Evolutionary conservation across 257 asterid genomes (phyloP).

Genomic region (Przewalskia tangutica): DNA sequence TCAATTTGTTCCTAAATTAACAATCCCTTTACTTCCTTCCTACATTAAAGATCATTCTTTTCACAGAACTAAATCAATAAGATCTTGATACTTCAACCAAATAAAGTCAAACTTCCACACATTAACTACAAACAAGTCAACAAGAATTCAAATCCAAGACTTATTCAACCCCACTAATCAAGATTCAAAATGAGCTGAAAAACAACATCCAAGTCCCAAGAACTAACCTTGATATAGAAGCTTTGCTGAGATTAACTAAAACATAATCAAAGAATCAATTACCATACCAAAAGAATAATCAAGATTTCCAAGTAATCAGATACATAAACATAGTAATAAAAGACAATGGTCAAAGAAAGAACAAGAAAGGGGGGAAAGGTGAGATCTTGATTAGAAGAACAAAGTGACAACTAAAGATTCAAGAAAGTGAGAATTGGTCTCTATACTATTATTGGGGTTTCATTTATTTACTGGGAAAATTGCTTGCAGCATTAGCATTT

Average conservation of each 20-base stretch:
- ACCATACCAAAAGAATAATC: neutral
- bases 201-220: neutral
- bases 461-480: neutral
- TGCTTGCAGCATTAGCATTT: neutral
- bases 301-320: neutral
- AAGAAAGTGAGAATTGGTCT: neutral
- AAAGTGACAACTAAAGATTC: neutral
- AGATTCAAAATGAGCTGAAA: neutral
- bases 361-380: neutral
- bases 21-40: neutral
- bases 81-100: neutral
- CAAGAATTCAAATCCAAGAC: neutral
- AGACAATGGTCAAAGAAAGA: neutral
- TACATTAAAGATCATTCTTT: neutral
- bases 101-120: neutral
- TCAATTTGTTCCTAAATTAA: neutral
- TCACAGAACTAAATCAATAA: neutral
- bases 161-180: neutral
- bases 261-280: neutral
- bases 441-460: neutral
- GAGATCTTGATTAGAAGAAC: constrained; percentile 14
- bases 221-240: neutral
- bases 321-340: neutral
- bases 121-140: neutral
- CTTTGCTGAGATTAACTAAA: neutral